Evolutionary conservation across 495 filamentous ascomycete species (phyloP).

Genomic region (Penicillium cinerascens): DNA sequence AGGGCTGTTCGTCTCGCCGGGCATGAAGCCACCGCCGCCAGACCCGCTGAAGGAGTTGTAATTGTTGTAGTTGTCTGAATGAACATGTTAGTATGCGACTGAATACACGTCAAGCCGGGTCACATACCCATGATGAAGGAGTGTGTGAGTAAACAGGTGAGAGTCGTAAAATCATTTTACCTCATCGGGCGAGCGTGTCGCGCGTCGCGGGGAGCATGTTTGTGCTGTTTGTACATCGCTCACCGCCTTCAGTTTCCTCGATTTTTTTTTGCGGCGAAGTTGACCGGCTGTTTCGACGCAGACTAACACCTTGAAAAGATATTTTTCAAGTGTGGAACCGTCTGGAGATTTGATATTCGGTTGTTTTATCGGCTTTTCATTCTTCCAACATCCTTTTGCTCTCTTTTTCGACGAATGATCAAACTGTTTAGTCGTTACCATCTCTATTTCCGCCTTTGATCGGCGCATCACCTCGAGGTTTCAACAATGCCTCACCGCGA

Average conservation of each 20-base stretch:
- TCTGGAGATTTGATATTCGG: background rate
- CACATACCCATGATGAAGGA: constrained; percentile 33
- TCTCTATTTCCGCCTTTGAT: constrained; percentile 11
- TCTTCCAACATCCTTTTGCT: background rate
- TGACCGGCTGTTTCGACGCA: constrained; percentile 11
- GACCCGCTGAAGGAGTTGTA: too few species aligned
- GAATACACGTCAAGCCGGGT: background rate
- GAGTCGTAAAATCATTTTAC: constrained; percentile 37
- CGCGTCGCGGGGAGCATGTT: constrained; percentile 42
- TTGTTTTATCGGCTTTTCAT: background rate
- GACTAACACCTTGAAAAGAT: constrained; percentile 6
- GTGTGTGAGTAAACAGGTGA: constrained; percentile 4
- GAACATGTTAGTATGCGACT: background rate
- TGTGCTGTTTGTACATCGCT: constrained; percentile 32
- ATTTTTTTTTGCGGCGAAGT: constrained; percentile 29
- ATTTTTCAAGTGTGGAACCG: constrained; percentile 7
- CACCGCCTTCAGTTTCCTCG: constrained; percentile 36
- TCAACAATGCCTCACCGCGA: constrained; percentile 55
- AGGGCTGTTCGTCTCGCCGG: constrained; percentile 47
- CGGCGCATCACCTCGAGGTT: constrained; percentile 7
- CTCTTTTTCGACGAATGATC: background rate
- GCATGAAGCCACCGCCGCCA: constrained; percentile 66
- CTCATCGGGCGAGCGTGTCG: constrained; percentile 40
- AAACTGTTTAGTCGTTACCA: constrained; percentile 8
- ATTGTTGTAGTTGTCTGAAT: constrained; percentile 48